Percentiles rank a stretch among this genome's conserved stretches.
phyloP scores from a whole-genome alignment of 2,329 filamentous ascomycete genomes.

The Colletotrichum gigasporum region DNA sequence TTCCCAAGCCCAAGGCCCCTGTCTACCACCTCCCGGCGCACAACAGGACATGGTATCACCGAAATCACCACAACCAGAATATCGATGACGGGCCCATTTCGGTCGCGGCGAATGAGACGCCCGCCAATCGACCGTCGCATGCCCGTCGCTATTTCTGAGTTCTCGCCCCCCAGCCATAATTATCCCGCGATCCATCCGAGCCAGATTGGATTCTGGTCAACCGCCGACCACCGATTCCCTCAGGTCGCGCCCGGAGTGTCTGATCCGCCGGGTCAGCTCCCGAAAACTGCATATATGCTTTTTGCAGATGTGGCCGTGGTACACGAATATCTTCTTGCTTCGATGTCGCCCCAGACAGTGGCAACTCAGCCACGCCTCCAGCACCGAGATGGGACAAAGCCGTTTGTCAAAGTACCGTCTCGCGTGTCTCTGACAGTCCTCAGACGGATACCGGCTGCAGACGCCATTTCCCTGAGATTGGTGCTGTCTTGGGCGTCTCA shows the following conservation, averaged over 20 bases:
- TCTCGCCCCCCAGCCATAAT: neutral
- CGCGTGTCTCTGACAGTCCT: too few species aligned
- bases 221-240: too few species aligned
- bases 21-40: neutral
- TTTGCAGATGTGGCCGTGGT: neutral
- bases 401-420: neutral
- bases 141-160: neutral
- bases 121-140: constrained; percentile 13
- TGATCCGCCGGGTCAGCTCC: too few species aligned
- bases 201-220: too few species aligned
- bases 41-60: neutral
- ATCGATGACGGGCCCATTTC: constrained; percentile 19
- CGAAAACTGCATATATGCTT: neutral
- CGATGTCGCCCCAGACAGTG: too few species aligned
- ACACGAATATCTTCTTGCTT: too few species aligned
- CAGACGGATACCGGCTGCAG: too few species aligned
- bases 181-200: neutral
- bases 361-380: too few species aligned
- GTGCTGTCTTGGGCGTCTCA: constrained; percentile 1
- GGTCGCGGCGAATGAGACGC: neutral
- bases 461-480: constrained; percentile 13
- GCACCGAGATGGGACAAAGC: neutral
- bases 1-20: neutral
- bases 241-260: too few species aligned
- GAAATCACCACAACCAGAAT: neutral